A percentile compares a stretch with the other conserved stretches of the same genome.
phyloP scores from a whole-genome alignment of 176 grass and related monocot species.

The Pharus latifolius region DNA sequence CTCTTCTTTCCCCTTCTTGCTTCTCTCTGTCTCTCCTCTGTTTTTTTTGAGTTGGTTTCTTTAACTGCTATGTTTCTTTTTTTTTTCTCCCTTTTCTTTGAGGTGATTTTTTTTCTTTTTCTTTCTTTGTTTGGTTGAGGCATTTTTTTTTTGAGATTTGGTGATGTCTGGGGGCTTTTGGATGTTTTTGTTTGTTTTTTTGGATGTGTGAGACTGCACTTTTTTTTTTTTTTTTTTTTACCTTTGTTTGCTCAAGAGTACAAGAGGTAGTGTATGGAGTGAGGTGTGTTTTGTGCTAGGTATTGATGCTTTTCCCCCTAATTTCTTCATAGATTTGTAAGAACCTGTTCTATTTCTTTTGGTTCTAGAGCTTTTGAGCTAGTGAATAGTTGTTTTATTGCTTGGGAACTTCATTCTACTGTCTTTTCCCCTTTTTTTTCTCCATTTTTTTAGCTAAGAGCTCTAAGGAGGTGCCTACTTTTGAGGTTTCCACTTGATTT shows the following conservation, averaged over 20 bases:
- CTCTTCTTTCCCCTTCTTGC: not conserved
- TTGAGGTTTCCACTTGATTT: conserved; percentile 6
- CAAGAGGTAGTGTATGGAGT: too few relatives aligned
- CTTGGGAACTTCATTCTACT: not conserved
- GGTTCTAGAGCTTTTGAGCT: not conserved
- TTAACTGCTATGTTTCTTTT: too few relatives aligned
- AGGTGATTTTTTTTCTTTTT: not conserved
- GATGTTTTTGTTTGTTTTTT: too few relatives aligned
- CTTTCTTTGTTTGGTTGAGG: not conserved
- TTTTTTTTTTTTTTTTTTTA: not conserved
- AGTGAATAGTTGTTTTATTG: not conserved
- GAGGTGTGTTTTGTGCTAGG: too few relatives aligned
- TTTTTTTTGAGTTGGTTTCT: not conserved
- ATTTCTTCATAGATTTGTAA: not conserved
- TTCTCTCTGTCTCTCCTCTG: not conserved
- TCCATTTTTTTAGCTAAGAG: not conserved
- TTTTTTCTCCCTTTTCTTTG: not conserved
- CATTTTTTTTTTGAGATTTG: not conserved
- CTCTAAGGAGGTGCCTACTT: not conserved
- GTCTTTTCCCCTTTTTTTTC: not conserved
- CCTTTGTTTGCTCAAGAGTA: too few relatives aligned
- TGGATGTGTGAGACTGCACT: not conserved
- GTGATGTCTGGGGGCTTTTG: too few relatives aligned
- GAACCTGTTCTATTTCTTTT: not conserved
- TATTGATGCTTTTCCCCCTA: not conserved